These are phyloP conservation scores for Rhodotorula sp. DNA, from an alignment of 1,284 basidiomycete genomes.

Conservation along the genomic window DNA sequence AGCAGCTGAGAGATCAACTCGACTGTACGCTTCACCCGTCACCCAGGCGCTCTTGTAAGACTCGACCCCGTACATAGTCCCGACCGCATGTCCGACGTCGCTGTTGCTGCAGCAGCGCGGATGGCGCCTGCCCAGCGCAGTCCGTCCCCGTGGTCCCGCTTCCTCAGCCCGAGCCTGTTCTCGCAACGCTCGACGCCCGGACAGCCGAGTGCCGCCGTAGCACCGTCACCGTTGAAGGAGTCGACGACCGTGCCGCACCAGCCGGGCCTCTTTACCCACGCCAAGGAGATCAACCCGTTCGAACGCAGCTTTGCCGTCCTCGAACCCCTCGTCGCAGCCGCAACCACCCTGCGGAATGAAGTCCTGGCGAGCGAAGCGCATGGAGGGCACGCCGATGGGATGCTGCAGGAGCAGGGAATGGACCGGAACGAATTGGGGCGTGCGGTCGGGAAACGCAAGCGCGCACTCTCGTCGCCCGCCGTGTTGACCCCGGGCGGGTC, in stretches of 20 bases:
- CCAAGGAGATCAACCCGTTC: conserved; percentile 35
- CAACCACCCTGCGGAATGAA: no score
- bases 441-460: conserved; percentile 15
- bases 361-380: background rate
- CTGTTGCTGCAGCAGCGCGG: background rate
- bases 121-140: background rate
- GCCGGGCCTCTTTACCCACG: conserved; percentile 22
- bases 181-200: conserved; percentile 3
- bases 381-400: background rate
- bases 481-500: conserved; percentile 30
- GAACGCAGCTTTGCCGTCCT: conserved; percentile 17
- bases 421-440: background rate
- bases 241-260: conserved; percentile 12
- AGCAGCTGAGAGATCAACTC: no score
- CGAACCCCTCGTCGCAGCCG: background rate
- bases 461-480: conserved; percentile 32
- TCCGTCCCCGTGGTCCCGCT: conserved; percentile 18
- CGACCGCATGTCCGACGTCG: background rate
- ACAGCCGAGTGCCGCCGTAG: background rate
- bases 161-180: conserved; percentile 30
- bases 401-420: background rate
- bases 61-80: background rate
- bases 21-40: no score
- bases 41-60: no score
- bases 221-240: conserved; percentile 9